These are phyloP conservation scores for Rhinocladiella similis DNA, from an alignment of 2,329 filamentous ascomycete species.

Conservation along the genomic window DNA sequence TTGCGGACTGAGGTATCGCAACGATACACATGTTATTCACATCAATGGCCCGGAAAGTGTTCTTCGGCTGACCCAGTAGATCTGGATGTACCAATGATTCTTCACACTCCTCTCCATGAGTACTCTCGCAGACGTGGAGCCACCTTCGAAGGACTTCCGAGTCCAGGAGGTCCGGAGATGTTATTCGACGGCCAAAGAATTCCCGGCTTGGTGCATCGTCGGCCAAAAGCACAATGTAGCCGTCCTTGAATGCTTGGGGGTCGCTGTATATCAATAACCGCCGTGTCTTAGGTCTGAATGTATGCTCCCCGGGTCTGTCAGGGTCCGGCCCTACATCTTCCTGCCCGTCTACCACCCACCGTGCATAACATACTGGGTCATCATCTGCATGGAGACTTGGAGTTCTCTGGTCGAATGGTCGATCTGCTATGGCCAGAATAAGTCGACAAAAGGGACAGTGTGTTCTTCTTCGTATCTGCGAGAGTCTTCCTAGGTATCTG, in stretches of 20 bases:
- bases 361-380: slow-evolving; percentile 27
- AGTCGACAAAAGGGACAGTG: slow-evolving; percentile 30
- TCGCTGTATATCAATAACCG: slow-evolving; percentile 29
- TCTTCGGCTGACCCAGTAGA: slow-evolving; percentile 21
- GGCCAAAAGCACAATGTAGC: slow-evolving; percentile 31
- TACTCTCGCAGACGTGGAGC: slow-evolving; percentile 26
- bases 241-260: slow-evolving; percentile 31
- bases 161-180: slow-evolving; percentile 28
- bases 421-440: slow-evolving; percentile 28
- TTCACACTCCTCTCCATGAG: slow-evolving; percentile 28
- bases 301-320: slow-evolving; percentile 18
- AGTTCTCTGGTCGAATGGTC: slow-evolving; percentile 28
- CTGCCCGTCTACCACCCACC: slow-evolving; percentile 31
- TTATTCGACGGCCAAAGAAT: slow-evolving; percentile 28
- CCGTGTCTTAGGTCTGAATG: slow-evolving; percentile 23
- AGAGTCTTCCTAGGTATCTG: slow-evolving; percentile 26
- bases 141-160: slow-evolving; percentile 24
- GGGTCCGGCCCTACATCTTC: slow-evolving; percentile 23
- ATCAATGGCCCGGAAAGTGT: slow-evolving; percentile 29
- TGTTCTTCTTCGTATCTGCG: slow-evolving; percentile 23
- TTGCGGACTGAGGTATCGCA: slow-evolving; percentile 20
- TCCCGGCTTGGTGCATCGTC: slow-evolving; percentile 27
- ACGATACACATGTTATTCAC: slow-evolving; percentile 30
- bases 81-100: slow-evolving; percentile 29
- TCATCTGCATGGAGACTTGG: slow-evolving; percentile 25